A percentile compares a stretch with the other conserved stretches of the same genome.
Evolutionary conservation across 2,329 filamentous ascomycete species (phyloP).

Genomic region (Colletotrichum limetticola): DNA sequence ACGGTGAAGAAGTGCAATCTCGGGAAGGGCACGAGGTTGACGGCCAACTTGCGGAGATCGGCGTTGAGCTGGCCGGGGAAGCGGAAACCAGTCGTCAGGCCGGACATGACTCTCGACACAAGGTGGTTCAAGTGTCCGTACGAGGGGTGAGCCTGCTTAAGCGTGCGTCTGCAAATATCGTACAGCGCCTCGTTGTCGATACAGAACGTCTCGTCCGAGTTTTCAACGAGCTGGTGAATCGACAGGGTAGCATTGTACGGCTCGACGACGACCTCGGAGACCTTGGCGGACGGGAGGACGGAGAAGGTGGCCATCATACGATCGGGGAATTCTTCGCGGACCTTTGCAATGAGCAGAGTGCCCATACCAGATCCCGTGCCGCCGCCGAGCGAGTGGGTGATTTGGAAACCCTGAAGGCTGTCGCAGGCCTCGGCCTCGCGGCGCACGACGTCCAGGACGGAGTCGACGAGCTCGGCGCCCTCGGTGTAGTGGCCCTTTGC

Average conservation of each 20-base stretch:
- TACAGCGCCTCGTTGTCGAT: constrained; percentile 99
- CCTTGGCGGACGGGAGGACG: constrained; percentile 97
- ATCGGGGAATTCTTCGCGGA: constrained; percentile 99
- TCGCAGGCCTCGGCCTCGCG: constrained; percentile 99
- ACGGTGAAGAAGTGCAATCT: constrained; percentile 99
- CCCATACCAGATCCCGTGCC: constrained; percentile 99
- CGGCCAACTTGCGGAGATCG: constrained; percentile 97
- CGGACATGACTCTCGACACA: constrained; percentile 99
- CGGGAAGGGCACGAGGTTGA: constrained; percentile 99
- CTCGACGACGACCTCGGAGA: constrained; percentile 99
- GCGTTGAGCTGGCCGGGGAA: constrained; percentile 99
- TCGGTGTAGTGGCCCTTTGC: constrained; percentile 99
- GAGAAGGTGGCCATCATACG: constrained; percentile 99
- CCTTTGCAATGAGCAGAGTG: constrained; percentile 99
- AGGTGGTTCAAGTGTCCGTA: constrained; percentile 99
- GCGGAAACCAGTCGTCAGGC: constrained; percentile 96
- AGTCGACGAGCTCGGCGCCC: constrained; percentile 98
- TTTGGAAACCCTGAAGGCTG: constrained; percentile 99
- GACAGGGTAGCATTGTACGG: constrained; percentile 99
- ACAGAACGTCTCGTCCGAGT: constrained; percentile 99
- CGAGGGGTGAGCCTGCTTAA: constrained; percentile 97
- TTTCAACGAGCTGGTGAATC: constrained; percentile 98
- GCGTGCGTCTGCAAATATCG: constrained; percentile 99
- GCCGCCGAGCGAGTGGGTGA: constrained; percentile 99
- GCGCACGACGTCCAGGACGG: constrained; percentile 97